These are phyloP conservation scores for Pholiota microspora DNA, from an alignment of 768 basidiomycete species.

Conservation along the genomic window DNA sequence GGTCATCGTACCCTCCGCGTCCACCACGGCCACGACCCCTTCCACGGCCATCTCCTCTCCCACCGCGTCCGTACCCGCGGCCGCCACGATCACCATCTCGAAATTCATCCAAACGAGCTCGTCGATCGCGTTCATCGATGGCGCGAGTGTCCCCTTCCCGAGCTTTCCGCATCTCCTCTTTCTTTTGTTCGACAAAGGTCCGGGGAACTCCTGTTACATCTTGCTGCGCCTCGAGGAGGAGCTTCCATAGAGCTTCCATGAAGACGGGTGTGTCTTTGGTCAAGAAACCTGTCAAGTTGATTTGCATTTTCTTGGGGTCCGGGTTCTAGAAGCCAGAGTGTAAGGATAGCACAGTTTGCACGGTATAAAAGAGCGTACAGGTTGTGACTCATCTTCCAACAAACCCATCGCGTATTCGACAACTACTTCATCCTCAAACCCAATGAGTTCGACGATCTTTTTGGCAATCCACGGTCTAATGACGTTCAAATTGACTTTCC, in stretches of 20 bases:
- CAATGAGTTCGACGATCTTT: constrained; percentile 85
- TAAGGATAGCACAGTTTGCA: background rate
- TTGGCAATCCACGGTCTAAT: constrained; percentile 96
- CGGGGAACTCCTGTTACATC: constrained; percentile 88
- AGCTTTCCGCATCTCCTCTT: constrained; percentile 81
- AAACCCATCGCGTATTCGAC: constrained; percentile 96
- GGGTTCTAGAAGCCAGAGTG: constrained; percentile 54
- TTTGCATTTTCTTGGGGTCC: constrained; percentile 95
- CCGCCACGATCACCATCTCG: constrained; percentile 57
- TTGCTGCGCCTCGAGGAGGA: constrained; percentile 91
- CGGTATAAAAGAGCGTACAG: constrained; percentile 47
- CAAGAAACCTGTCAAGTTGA: constrained; percentile 90
- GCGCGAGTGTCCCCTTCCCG: constrained; percentile 61
- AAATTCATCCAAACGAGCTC: constrained; percentile 67
- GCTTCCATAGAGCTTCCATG: constrained; percentile 85
- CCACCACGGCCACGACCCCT: constrained; percentile 58
- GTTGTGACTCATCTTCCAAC: constrained; percentile 80
- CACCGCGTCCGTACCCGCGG: constrained; percentile 52
- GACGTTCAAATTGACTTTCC: constrained; percentile 90
- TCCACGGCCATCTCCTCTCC: constrained; percentile 52
- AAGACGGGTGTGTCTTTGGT: constrained; percentile 83
- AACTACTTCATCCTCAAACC: constrained; percentile 96
- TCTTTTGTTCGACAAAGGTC: constrained; percentile 89
- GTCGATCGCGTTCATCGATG: constrained; percentile 69
- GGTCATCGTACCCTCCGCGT: constrained; percentile 47